Conservation (phyloP, 768 basidiomycete species). For the Termitomyces eurrhizus region DNA sequence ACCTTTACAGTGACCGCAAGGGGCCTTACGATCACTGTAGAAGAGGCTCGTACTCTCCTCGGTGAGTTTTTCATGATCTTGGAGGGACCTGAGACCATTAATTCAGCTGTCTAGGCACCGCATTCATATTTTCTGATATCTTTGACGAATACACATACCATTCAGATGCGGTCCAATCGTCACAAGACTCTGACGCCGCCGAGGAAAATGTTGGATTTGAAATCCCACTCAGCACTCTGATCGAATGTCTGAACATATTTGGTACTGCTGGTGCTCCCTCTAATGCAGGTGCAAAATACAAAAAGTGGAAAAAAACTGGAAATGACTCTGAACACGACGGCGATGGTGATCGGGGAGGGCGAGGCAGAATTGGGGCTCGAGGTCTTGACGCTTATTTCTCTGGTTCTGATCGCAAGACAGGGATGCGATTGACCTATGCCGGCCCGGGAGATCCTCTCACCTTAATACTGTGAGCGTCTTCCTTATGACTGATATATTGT, state of each 20-base stretch:
- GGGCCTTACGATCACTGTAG: slow-evolving; percentile 77
- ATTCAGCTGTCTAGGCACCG: slow-evolving; percentile 56
- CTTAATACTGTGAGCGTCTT: slow-evolving; percentile 63
- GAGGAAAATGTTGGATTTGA: slow-evolving; percentile 59
- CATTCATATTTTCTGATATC: slow-evolving; percentile 72
- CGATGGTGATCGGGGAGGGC: slow-evolving; percentile 32
- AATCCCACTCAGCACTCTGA: slow-evolving; percentile 75
- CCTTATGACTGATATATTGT: background rate
- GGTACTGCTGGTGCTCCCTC: slow-evolving; percentile 64
- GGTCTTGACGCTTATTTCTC: slow-evolving; percentile 60
- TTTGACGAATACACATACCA: slow-evolving; percentile 79
- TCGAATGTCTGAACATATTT: slow-evolving; percentile 93
- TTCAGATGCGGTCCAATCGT: slow-evolving; percentile 30
- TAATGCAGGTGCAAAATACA: slow-evolving; percentile 33
- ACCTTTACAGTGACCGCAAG: slow-evolving; percentile 64
- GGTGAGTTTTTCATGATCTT: slow-evolving; percentile 37
- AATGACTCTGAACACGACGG: slow-evolving; percentile 45
- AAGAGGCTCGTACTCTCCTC: slow-evolving; percentile 78
- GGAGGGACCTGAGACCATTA: background rate
- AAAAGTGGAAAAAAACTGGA: slow-evolving; percentile 44
- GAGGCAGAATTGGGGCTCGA: slow-evolving; percentile 24
- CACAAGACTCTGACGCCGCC: slow-evolving; percentile 24
- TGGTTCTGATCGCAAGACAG: slow-evolving; percentile 62
- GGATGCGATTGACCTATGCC: slow-evolving; percentile 80
- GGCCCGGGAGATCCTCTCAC: slow-evolving; percentile 78